Conservation (phyloP, 225 moss, liverwort and hornwort genomes). For the Marchantia paleacea region DNA sequence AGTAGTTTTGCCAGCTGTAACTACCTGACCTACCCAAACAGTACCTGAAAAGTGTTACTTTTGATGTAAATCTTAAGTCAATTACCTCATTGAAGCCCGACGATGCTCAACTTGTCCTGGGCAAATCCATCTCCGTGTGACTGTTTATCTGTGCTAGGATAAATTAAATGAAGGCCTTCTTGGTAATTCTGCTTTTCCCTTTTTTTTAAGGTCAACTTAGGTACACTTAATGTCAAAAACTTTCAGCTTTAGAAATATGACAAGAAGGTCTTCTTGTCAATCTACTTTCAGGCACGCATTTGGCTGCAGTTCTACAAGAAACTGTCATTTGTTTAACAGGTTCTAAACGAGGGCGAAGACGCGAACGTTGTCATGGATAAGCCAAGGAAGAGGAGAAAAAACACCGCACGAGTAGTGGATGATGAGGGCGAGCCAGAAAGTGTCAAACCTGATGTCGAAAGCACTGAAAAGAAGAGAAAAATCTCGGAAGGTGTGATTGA, state of each 20-base stretch:
- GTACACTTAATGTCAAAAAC: background rate
- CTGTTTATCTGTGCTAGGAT: too few species aligned
- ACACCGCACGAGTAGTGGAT: constrained; percentile 33
- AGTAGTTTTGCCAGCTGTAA: background rate
- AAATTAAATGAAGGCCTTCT: too few species aligned
- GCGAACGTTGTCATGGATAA: constrained; percentile 18
- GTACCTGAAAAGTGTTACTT: too few species aligned
- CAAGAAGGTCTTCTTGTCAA: constrained; percentile 6
- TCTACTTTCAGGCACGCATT: constrained; percentile 7
- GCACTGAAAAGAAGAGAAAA: constrained; percentile 8
- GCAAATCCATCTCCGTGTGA: too few species aligned
- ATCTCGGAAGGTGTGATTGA: constrained; percentile 2
- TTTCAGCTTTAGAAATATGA: constrained; percentile 3
- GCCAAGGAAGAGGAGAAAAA: constrained; percentile 33
- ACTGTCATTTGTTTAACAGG: constrained; percentile 27
- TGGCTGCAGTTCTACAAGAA: constrained; percentile 14
- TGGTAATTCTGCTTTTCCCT: too few species aligned
- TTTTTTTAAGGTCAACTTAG: too few species aligned
- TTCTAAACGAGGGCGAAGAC: constrained; percentile 27
- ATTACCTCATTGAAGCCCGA: too few species aligned
- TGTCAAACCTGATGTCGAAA: constrained; percentile 1
- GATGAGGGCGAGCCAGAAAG: constrained; percentile 31
- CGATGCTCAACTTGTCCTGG: too few species aligned
- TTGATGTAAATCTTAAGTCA: too few species aligned
- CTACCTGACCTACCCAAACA: too few species aligned